Evolutionary conservation across 176 grass and related monocot genomes (phyloP).

Genomic region (Olyra latifolia): DNA sequence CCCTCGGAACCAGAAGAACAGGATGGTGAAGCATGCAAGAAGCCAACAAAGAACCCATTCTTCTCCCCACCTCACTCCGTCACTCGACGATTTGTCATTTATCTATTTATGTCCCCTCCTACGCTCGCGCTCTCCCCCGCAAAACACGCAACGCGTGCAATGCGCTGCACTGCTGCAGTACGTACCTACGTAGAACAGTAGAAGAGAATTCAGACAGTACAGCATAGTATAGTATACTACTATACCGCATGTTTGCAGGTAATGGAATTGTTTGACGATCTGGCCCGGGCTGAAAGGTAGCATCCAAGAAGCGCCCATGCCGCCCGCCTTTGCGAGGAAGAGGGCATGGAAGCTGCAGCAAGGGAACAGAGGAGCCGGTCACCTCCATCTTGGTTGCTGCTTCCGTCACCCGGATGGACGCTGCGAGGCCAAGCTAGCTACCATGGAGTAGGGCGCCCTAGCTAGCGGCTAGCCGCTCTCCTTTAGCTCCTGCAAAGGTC

Average conservation of each 20-base stretch:
- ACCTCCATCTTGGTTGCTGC: constrained; percentile 33
- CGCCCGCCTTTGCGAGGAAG: neutral
- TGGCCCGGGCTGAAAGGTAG: neutral
- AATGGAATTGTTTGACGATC: neutral
- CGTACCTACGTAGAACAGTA: neutral
- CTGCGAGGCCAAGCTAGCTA: neutral
- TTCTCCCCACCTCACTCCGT: neutral
- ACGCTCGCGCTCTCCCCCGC: neutral
- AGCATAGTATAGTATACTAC: too few species aligned
- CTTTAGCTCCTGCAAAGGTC: neutral
- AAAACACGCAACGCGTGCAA: constrained; percentile 17
- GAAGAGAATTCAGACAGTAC: neutral
- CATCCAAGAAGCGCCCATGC: constrained; percentile 36
- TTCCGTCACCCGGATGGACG: constrained; percentile 23
- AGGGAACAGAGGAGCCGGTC: constrained; percentile 37
- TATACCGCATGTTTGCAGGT: neutral
- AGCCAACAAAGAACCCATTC: neutral
- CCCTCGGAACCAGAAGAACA: constrained; percentile 1
- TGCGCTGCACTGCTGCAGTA: too few species aligned
- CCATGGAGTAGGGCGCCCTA: neutral
- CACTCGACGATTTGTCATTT: neutral
- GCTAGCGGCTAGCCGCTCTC: neutral
- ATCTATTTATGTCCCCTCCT: neutral
- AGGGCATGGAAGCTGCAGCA: constrained; percentile 15
- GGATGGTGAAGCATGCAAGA: constrained; percentile 7